A percentile compares a stretch with the other conserved stretches of the same genome.
These are phyloP conservation scores for Fusarium euwallaceae DNA, from an alignment of 2,329 filamentous ascomycete genomes.

Conservation along the genomic window DNA sequence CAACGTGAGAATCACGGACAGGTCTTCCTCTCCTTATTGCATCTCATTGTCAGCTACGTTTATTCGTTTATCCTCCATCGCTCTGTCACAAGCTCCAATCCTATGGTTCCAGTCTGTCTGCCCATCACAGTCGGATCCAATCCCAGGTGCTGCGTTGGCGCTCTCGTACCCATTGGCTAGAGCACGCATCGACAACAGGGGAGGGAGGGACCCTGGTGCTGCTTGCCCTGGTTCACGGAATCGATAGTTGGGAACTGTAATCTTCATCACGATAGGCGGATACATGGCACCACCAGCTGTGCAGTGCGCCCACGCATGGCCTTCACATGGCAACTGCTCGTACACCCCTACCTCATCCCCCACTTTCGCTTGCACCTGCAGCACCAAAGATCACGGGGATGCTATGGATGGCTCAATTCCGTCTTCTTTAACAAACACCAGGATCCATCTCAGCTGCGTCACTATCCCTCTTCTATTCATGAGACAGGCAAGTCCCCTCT, in stretches of 20 bases:
- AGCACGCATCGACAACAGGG: conserved; percentile 18
- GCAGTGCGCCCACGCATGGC: conserved; percentile 22
- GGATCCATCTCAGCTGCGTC: neutral
- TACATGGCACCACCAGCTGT: conserved; percentile 12
- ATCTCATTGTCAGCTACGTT: neutral
- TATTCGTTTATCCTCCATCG: neutral
- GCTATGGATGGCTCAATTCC: neutral
- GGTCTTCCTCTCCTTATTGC: neutral
- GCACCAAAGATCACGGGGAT: neutral
- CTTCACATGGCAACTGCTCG: conserved; percentile 8
- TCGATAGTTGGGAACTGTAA: conserved; percentile 8
- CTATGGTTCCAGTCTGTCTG: conserved; percentile 15
- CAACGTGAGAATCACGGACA: neutral
- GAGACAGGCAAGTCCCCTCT: neutral
- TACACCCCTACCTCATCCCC: conserved; percentile 16
- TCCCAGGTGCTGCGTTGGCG: conserved; percentile 32
- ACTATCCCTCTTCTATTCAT: neutral
- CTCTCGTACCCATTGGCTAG: conserved; percentile 27
- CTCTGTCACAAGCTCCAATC: neutral
- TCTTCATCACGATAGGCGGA: conserved; percentile 6
- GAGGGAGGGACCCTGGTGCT: conserved; percentile 9
- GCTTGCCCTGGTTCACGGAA: neutral
- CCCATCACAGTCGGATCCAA: conserved; percentile 30
- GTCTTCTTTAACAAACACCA: neutral
- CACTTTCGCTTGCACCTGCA: neutral